phyloP scores from a whole-genome alignment of 75 land plant species.

The Larix kaempferi region DNA sequence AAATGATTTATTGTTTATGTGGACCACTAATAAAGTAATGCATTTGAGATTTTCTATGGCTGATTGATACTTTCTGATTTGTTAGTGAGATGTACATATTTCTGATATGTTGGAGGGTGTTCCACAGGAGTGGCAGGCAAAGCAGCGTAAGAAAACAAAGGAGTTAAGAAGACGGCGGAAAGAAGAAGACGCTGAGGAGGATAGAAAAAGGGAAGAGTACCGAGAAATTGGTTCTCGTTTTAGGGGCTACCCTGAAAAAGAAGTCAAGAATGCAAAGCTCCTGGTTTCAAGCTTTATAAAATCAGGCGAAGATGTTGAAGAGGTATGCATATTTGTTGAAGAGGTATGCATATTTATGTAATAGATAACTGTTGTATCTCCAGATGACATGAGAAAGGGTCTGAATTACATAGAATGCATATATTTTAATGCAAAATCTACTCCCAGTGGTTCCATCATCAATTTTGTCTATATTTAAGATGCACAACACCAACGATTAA shows the following conservation, averaged over 20 bases:
- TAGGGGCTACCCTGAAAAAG: constrained; percentile 73
- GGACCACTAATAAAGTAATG: too few species aligned
- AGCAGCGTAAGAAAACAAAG: constrained; percentile 66
- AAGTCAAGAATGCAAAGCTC: constrained; percentile 59
- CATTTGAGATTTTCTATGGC: too few species aligned
- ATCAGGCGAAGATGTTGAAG: constrained; percentile 87
- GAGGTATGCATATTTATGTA: constrained; percentile 42
- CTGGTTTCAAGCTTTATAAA: constrained; percentile 78
- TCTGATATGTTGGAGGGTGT: too few species aligned
- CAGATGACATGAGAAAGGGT: not conserved
- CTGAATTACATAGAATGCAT: not conserved
- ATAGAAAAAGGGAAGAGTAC: constrained; percentile 59
- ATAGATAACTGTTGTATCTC: not conserved
- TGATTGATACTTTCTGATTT: too few species aligned
- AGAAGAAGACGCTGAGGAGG: constrained; percentile 73
- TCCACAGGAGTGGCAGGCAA: constrained; percentile 88
- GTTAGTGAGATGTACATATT: too few species aligned
- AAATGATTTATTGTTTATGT: too few species aligned
- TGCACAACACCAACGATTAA: not conserved
- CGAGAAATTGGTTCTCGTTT: constrained; percentile 75
- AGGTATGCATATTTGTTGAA: constrained; percentile 69
- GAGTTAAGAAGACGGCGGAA: constrained; percentile 50
- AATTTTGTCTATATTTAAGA: not conserved
- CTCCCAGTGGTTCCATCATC: not conserved
- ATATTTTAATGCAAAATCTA: not conserved